Conservation (phyloP, 352 stramenopile genomes). For the Phytophthora tubulina region DNA sequence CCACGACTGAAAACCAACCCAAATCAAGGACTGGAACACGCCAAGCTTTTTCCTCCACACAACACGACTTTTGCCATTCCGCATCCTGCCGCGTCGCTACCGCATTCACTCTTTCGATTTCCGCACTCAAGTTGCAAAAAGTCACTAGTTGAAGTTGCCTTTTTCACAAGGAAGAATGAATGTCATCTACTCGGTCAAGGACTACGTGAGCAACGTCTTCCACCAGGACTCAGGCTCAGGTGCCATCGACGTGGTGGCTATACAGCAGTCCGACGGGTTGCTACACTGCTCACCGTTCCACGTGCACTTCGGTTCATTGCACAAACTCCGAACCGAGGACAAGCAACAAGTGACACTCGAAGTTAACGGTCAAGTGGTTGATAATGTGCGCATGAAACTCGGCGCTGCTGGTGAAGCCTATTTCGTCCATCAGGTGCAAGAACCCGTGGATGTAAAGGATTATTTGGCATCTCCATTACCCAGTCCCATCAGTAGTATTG, state of each 20-base stretch:
- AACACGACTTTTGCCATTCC: slow-evolving; percentile 22
- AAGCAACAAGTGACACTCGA: slow-evolving; percentile 64
- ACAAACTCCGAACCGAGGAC: slow-evolving; percentile 48
- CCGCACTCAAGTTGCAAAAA: not conserved
- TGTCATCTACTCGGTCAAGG: slow-evolving; percentile 88
- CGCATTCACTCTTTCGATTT: slow-evolving; percentile 12
- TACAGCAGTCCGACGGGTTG: slow-evolving; percentile 74
- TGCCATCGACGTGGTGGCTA: slow-evolving; percentile 86
- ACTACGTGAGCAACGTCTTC: slow-evolving; percentile 89
- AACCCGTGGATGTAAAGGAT: slow-evolving; percentile 68
- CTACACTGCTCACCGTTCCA: slow-evolving; percentile 83
- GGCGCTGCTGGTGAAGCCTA: slow-evolving; percentile 74
- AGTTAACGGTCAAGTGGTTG: slow-evolving; percentile 68
- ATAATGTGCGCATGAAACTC: slow-evolving; percentile 80
- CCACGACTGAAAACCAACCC: slow-evolving; percentile 10
- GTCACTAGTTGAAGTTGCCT: slow-evolving; percentile 24
- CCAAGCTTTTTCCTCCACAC: slow-evolving; percentile 30
- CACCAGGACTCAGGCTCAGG: slow-evolving; percentile 70
- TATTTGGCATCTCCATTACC: slow-evolving; percentile 72
- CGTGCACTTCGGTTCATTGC: slow-evolving; percentile 75
- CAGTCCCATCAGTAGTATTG: slow-evolving; percentile 47
- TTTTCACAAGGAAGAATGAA: slow-evolving; percentile 62
- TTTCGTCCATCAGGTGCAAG: slow-evolving; percentile 74
- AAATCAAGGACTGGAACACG: slow-evolving; percentile 19
- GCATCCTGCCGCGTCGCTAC: slow-evolving; percentile 8